Evolutionary conservation across 129 eudicot species (phyloP), one percentile per base, ranked within the genome.

Genomic region (Lactuca saligna): DNA sequence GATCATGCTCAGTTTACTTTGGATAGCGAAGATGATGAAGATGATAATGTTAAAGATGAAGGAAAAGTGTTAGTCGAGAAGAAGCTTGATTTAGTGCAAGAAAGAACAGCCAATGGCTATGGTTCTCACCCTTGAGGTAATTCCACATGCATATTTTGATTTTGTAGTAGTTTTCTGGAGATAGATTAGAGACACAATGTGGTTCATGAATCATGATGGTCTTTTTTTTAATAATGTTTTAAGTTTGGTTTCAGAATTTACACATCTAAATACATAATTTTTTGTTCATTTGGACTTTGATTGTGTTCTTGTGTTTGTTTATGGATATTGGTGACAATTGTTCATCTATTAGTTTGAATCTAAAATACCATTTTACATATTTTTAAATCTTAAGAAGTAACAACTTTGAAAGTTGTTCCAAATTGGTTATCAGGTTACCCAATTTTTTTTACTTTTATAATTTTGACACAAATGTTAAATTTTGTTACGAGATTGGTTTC

Each of bases 1-100:
- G 67, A 48, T 63, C 75, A 68, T 8, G 70, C 82, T 63, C 87
- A 66, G 75, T 93, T 93, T 66, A 85, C 91, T 29, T 78, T 93
- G 88, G 97, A 86, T 56, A 75, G 88, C 10, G 98, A 93, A 71
- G 95, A 85, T 4, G 97, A 91, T 44, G 84, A 70, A 29, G 65
- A 61, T 13, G 97, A 76, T 70, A 76, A 35, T 61, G 84, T 55
- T 57, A 72, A 75, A 61, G 85, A 84, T 57, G 84, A 58, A 54
- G 81, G 60, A 20, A 75, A 54, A 53, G 83, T 74, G 71, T 77
- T 58, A 33, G 56, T 68, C 70, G 77, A 78, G 16, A 80, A 78
- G 85, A 80, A 46, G 33, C 15, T 42, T 73, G 66, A 17, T 6
- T 75, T 73, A 50, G 71, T 75, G 34, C 69, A 70, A 5, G 91